Evolutionary conservation across 768 basidiomycete genomes (phyloP).

Genomic region (Cyclocybe aegerita): DNA sequence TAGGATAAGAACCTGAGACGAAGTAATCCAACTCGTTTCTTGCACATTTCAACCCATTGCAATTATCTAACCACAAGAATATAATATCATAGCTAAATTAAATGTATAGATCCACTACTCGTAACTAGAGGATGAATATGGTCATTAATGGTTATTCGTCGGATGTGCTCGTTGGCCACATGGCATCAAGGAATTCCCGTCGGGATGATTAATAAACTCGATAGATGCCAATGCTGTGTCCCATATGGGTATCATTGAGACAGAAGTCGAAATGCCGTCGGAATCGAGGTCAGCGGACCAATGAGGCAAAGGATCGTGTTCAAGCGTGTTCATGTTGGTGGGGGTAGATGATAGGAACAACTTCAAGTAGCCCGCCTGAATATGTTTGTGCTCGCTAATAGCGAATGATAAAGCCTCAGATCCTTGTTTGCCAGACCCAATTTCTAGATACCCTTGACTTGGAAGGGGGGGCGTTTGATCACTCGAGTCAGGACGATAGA

Average conservation of each 20-base stretch:
- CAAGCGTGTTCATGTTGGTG: slow-evolving; percentile 47
- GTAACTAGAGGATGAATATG: too few relatives aligned
- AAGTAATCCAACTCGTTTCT: too few relatives aligned
- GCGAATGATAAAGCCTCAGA: slow-evolving; percentile 49
- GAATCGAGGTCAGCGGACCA: slow-evolving; percentile 11
- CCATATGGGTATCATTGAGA: slow-evolving; percentile 24
- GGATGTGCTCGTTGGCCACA: too few relatives aligned
- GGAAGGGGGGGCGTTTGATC: slow-evolving; percentile 41
- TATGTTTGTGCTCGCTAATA: slow-evolving; percentile 31
- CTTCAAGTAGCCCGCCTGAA: slow-evolving; percentile 54
- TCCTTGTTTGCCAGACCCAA: slow-evolving; percentile 41
- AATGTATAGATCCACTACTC: too few relatives aligned
- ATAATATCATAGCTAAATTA: too few relatives aligned
- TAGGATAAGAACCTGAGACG: too few relatives aligned
- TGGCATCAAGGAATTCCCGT: not conserved
- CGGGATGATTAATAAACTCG: slow-evolving; percentile 17
- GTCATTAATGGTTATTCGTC: too few relatives aligned
- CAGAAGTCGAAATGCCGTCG: slow-evolving; percentile 3
- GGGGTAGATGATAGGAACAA: slow-evolving; percentile 55
- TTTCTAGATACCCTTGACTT: slow-evolving; percentile 34
- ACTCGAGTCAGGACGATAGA: slow-evolving; percentile 50
- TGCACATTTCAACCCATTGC: too few relatives aligned
- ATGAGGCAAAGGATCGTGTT: slow-evolving; percentile 33
- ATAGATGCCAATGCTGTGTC: slow-evolving; percentile 28
- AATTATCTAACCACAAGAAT: too few relatives aligned